phyloP scores from a whole-genome alignment of 495 filamentous ascomycete genomes.

The Tuber brumale region DNA sequence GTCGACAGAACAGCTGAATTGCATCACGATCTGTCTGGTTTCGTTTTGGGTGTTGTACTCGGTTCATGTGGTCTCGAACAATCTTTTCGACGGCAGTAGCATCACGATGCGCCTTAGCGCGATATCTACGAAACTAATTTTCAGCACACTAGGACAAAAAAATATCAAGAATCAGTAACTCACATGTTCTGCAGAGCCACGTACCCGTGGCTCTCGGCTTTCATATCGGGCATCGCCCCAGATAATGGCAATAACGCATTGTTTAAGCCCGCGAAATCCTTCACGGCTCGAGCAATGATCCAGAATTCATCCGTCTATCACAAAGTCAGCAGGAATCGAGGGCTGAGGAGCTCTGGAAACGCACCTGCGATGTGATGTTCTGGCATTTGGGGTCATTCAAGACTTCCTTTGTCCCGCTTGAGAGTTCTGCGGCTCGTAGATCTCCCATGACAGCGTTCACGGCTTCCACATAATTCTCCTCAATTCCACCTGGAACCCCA shows the following conservation, averaged over 20 bases:
- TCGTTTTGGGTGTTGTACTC: conserved; percentile 47
- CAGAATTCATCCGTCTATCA: conserved; percentile 60
- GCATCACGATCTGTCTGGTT: conserved; percentile 51
- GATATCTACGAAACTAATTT: conserved; percentile 53
- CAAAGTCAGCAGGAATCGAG: conserved; percentile 3
- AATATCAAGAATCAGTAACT: neutral
- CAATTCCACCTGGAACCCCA: conserved; percentile 74
- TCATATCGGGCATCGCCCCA: conserved; percentile 94
- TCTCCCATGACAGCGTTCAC: conserved; percentile 79
- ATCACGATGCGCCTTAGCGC: conserved; percentile 75
- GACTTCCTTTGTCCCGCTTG: conserved; percentile 64
- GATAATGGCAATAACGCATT: conserved; percentile 63
- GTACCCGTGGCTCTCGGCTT: conserved; percentile 87
- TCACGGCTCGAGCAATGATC: conserved; percentile 78
- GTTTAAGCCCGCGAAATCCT: conserved; percentile 58
- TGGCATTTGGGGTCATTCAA: conserved; percentile 61
- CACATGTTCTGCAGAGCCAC: conserved; percentile 77
- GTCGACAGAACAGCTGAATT: conserved; percentile 91
- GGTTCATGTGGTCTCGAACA: conserved; percentile 57
- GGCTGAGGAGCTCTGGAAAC: neutral
- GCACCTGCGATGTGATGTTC: conserved; percentile 44
- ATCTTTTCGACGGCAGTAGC: conserved; percentile 64
- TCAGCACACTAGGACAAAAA: neutral
- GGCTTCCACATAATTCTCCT: conserved; percentile 97
- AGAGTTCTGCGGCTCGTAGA: conserved; percentile 59